phyloP scores from a whole-genome alignment of 2,329 filamentous ascomycete genomes.

The Talaromyces funiculosus region DNA sequence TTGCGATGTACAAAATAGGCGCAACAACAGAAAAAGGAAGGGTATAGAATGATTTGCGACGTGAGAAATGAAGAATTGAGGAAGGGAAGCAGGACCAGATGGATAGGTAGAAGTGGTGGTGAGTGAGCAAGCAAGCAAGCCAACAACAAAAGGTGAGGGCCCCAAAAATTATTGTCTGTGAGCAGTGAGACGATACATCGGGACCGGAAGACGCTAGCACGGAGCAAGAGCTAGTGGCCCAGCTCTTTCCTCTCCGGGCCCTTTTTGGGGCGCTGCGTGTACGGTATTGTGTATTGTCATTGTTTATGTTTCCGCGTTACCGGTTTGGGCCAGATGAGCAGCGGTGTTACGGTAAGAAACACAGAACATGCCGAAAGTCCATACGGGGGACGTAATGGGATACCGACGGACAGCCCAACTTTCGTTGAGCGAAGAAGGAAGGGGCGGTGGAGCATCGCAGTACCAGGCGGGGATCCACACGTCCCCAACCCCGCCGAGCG shows the following conservation, averaged over 20 bases:
- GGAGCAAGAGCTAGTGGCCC: neutral
- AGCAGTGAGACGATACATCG: slow-evolving; percentile 1
- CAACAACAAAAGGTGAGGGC: slow-evolving; percentile 2
- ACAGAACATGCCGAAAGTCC: neutral
- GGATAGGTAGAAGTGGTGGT: neutral
- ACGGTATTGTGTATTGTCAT: neutral
- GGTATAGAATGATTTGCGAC: neutral
- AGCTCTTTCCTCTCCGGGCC: neutral
- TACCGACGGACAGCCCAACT: neutral
- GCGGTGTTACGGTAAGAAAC: neutral
- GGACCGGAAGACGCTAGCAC: neutral
- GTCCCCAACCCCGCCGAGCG: slow-evolving; percentile 4
- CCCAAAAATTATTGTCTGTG: slow-evolving; percentile 1
- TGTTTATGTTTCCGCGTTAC: neutral
- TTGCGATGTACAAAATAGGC: neutral
- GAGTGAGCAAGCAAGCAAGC: neutral
- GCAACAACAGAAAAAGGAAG: neutral
- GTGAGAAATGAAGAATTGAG: neutral
- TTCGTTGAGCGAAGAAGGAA: slow-evolving; percentile 7
- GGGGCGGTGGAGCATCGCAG: slow-evolving; percentile 7
- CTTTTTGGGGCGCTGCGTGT: neutral
- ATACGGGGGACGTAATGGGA: neutral
- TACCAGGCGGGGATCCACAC: neutral
- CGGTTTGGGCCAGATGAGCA: neutral
- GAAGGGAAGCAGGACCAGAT: neutral